Evolutionary conservation across 148 eudicot species (phyloP), one percentile per base, ranked within the genome.

Genomic region (Polygonum maritimum): DNA sequence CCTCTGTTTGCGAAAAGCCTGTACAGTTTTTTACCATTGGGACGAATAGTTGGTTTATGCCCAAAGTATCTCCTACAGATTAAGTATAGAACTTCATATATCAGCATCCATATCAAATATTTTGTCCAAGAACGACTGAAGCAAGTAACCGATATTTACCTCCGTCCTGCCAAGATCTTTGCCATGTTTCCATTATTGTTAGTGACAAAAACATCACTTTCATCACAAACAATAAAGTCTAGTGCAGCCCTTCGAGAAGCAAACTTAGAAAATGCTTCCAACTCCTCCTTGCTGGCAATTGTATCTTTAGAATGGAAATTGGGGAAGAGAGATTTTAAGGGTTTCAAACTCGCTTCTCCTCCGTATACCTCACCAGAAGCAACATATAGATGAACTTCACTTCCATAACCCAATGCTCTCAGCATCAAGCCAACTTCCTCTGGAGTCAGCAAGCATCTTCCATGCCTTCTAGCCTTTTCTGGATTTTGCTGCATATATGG

Each of bases 151-250:
- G 69, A 21, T 47, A 44, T 22, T 40, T 79, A 95, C 99, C 99
- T 92, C 82, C 96, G 80, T 55, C 98, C 99, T 2, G 99, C 99
- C 79, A 95, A 78, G n/a, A 95, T 95, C 79, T 86, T 92, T 51
- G 97, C 99, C 99, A 95, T 95, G 80, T 95, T 95, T 21, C 99
- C 99, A 58, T 92, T 90, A 86, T 95, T 95, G 85, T 95, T 95
- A 71, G 97, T 92, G 62, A 92, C 99, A 84, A 95, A 95, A 67
- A 95, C 99, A 83, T 91, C 92, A 81, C 99, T 95, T 79, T 92
- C 99, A 84, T 92, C 99, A 81, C 99, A 95, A 18, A 92, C 99
- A 22, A 95, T 89, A 74, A 86, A 95, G 84, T 95, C 99, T 40
- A 95, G 87, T 14, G 99, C 97, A 78, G 99, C 99, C 99, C 91